phyloP scores from a whole-genome alignment of 2,329 filamentous ascomycete genomes.

The Claviceps quebecensis region DNA sequence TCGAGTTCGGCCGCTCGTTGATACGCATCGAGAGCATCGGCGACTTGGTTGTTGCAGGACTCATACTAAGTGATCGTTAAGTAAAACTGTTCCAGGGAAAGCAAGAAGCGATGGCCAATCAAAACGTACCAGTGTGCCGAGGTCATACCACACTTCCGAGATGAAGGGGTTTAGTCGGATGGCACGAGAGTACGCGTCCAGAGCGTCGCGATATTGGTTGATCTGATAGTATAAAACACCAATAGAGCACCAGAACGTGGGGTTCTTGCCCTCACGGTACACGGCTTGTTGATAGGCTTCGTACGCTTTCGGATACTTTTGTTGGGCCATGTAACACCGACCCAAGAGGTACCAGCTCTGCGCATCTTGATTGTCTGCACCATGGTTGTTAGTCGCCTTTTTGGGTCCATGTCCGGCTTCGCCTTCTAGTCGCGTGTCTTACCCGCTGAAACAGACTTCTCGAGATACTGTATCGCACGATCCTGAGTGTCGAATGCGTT shows the following conservation, averaged over 20 bases:
- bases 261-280: slow-evolving; percentile 92
- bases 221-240: slow-evolving; percentile 99
- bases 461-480: slow-evolving; percentile 88
- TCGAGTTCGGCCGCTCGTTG: slow-evolving; percentile 89
- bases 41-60: slow-evolving; percentile 97
- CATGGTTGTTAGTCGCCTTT: neutral
- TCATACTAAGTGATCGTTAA: slow-evolving; percentile 53
- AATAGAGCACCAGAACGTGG: slow-evolving; percentile 99
- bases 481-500: slow-evolving; percentile 85
- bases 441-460: slow-evolving; percentile 92
- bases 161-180: slow-evolving; percentile 97
- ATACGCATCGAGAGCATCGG: slow-evolving; percentile 90
- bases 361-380: slow-evolving; percentile 77
- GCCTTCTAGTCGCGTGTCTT: slow-evolving; percentile 20
- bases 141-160: slow-evolving; percentile 97
- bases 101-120: slow-evolving; percentile 12
- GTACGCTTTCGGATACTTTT: slow-evolving; percentile 97
- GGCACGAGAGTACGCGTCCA: slow-evolving; percentile 93
- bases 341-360: slow-evolving; percentile 98
- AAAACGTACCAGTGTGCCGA: slow-evolving; percentile 68
- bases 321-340: slow-evolving; percentile 97
- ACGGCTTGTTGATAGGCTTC: slow-evolving; percentile 98
- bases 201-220: slow-evolving; percentile 95
- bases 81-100: slow-evolving; percentile 14
- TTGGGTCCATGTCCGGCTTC: neutral